These are phyloP conservation scores for Macrolepiota albuminosa DNA, from an alignment of 768 basidiomycete genomes.

Conservation along the genomic window DNA sequence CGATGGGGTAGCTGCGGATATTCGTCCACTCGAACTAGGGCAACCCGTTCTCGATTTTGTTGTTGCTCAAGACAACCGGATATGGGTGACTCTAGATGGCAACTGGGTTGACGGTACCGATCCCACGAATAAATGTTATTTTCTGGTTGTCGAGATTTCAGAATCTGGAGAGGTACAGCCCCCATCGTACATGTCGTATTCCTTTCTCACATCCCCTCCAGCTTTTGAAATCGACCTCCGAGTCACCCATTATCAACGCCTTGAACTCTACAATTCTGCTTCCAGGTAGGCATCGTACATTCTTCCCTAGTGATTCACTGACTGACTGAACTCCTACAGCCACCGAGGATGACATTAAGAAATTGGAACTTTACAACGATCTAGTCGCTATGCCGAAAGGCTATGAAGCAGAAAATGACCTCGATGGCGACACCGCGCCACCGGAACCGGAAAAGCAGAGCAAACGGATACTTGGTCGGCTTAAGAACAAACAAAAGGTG, in stretches of 20 bases:
- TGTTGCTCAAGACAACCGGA: slow-evolving; percentile 14
- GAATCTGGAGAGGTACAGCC: slow-evolving; percentile 33
- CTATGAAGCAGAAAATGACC: slow-evolving; percentile 39
- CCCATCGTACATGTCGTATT: neutral
- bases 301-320: neutral
- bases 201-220: slow-evolving; percentile 14
- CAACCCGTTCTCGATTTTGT: slow-evolving; percentile 19
- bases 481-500: slow-evolving; percentile 49
- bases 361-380: slow-evolving; percentile 54
- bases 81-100: slow-evolving; percentile 22
- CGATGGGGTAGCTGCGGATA: slow-evolving; percentile 11
- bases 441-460: slow-evolving; percentile 26
- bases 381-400: slow-evolving; percentile 45
- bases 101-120: slow-evolving; percentile 16
- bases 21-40: slow-evolving; percentile 18
- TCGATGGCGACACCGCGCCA: slow-evolving; percentile 25
- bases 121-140: slow-evolving; percentile 5
- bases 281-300: slow-evolving; percentile 34
- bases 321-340: slow-evolving; percentile 29
- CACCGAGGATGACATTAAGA: slow-evolving; percentile 40
- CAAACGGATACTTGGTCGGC: slow-evolving; percentile 42
- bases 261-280: slow-evolving; percentile 43
- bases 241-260: slow-evolving; percentile 30
- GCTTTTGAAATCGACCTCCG: slow-evolving; percentile 26
- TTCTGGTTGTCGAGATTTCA: slow-evolving; percentile 24